Evolutionary conservation across 2,329 filamentous ascomycete genomes (phyloP).

Genomic region (Emmonsia crescens): DNA sequence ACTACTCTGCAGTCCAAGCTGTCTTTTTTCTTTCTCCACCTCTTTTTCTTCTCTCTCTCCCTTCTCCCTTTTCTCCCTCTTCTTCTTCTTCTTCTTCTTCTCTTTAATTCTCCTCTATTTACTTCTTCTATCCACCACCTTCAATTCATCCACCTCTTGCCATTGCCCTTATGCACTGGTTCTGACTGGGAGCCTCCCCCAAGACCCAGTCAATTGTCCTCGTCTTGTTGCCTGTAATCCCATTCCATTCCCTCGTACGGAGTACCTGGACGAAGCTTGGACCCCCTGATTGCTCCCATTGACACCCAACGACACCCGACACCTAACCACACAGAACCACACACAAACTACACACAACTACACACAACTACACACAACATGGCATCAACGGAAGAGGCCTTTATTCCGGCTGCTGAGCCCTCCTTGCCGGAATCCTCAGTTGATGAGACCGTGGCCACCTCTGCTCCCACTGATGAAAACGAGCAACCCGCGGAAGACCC

Average conservation of each 20-base stretch:
- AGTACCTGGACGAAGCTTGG: background rate
- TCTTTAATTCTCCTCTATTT: background rate
- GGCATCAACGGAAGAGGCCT: slow-evolving; percentile 25
- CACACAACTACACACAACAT: slow-evolving; percentile 14
- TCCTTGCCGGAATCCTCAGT: slow-evolving; percentile 1
- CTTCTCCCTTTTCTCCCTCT: background rate
- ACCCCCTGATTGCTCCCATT: background rate
- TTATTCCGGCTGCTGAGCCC: slow-evolving; percentile 15
- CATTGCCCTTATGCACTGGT: background rate
- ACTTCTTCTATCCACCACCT: background rate
- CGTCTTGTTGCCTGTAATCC: background rate
- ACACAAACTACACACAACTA: background rate
- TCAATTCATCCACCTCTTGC: background rate
- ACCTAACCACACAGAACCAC: background rate
- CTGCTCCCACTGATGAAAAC: slow-evolving; percentile 19
- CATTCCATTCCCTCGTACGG: background rate
- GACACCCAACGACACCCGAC: background rate
- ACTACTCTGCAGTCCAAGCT: background rate
- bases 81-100: background rate
- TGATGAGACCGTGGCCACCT: slow-evolving; percentile 9
- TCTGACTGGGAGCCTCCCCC: background rate
- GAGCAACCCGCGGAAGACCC: background rate
- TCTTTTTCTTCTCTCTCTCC: background rate
- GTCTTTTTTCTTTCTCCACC: background rate
- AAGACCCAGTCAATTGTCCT: background rate